These are phyloP conservation scores for Triadica sebifera DNA, from an alignment of 345 rosid species.

Conservation along the genomic window DNA sequence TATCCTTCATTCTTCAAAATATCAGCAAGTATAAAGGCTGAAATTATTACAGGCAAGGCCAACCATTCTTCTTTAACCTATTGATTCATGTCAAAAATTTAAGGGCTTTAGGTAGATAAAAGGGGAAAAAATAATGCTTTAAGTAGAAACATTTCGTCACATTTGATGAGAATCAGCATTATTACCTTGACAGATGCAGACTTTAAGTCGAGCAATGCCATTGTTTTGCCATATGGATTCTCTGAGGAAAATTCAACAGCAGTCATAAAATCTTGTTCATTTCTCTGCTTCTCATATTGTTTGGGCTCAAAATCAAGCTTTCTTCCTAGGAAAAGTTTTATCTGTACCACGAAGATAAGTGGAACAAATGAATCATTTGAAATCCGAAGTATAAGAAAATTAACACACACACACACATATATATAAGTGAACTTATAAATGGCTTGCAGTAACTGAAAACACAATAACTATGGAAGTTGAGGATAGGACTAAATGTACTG, in stretches of 20 bases:
- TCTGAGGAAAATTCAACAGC: slow-evolving; percentile 72
- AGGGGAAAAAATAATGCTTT: background rate
- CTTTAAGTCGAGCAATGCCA: slow-evolving; percentile 76
- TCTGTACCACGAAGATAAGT: slow-evolving; percentile 44
- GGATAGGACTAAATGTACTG: background rate
- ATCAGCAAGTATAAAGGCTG: slow-evolving; percentile 61
- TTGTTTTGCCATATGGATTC: slow-evolving; percentile 81
- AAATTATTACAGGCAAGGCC: slow-evolving; percentile 52
- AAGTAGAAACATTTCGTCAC: background rate
- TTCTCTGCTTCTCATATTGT: slow-evolving; percentile 41
- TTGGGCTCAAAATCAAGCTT: slow-evolving; percentile 75
- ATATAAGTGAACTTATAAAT: background rate
- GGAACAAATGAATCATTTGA: slow-evolving; percentile 7
- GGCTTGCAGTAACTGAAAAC: background rate
- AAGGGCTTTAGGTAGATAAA: slow-evolving; percentile 5
- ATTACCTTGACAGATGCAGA: slow-evolving; percentile 57
- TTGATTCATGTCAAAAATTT: slow-evolving; percentile 19
- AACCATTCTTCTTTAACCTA: slow-evolving; percentile 73
- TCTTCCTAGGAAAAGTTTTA: slow-evolving; percentile 58
- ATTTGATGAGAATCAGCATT: slow-evolving; percentile 3
- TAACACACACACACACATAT: too few species aligned
- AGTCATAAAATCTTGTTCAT: slow-evolving; percentile 65
- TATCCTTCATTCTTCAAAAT: slow-evolving; percentile 45
- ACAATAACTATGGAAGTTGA: slow-evolving; percentile 8
- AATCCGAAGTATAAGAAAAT: slow-evolving; percentile 11